These are phyloP conservation scores for Posidonia oceanica DNA, from an alignment of 116 monocot species.

Conservation along the genomic window DNA sequence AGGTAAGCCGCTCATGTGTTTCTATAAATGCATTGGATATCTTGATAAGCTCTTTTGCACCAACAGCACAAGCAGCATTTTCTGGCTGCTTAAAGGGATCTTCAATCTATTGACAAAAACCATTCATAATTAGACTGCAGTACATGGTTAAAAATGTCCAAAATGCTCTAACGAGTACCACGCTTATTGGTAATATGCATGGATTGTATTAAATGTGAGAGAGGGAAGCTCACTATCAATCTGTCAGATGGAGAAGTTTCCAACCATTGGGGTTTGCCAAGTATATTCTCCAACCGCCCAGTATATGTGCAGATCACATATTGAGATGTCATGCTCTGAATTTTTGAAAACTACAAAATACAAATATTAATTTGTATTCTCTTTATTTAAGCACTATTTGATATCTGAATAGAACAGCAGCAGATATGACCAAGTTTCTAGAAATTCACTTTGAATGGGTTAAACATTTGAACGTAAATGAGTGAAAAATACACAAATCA, in stretches of 20 bases:
- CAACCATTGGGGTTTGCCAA: constrained; percentile 21
- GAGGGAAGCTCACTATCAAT: constrained; percentile 34
- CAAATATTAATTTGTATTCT: background rate
- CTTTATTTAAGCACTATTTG: background rate
- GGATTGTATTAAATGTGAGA: background rate
- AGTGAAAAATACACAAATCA: too few species aligned
- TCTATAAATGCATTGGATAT: constrained; percentile 42
- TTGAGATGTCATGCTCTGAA: constrained; percentile 17
- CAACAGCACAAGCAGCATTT: constrained; percentile 70
- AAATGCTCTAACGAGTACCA: too few species aligned
- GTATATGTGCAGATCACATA: constrained; percentile 51
- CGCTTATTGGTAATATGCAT: background rate
- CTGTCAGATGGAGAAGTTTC: constrained; percentile 16
- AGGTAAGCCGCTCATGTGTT: constrained; percentile 24
- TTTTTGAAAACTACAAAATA: constrained; percentile 33
- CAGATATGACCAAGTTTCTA: background rate
- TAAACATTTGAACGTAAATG: too few species aligned
- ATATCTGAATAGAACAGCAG: background rate
- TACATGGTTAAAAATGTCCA: background rate
- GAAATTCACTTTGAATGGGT: too few species aligned
- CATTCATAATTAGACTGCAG: background rate
- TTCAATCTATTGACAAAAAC: constrained; percentile 42
- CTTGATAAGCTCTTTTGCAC: constrained; percentile 10
- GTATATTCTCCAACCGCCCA: constrained; percentile 35
- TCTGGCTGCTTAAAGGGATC: constrained; percentile 77